phyloP scores from a whole-genome alignment of 257 asterid genomes.

The Paulownia fortunei region DNA sequence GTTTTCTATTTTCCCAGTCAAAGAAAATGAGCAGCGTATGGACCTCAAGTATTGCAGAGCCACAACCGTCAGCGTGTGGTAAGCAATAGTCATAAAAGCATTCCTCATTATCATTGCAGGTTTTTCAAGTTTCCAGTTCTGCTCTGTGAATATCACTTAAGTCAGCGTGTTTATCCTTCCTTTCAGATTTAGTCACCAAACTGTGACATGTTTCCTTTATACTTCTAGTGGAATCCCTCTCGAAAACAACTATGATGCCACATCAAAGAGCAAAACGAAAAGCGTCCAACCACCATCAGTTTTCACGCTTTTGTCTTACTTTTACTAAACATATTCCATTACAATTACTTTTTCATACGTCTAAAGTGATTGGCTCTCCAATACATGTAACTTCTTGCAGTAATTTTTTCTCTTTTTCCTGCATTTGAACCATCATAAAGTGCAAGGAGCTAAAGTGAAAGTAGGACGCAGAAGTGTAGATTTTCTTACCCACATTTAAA shows the following conservation, averaged over 20 bases:
- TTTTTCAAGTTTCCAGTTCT: neutral
- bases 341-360: neutral
- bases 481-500: neutral
- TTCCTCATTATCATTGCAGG: neutral
- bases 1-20: neutral
- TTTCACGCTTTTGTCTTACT: neutral
- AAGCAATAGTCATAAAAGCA: neutral
- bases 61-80: neutral
- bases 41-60: neutral
- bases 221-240: neutral
- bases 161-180: constrained; percentile 4
- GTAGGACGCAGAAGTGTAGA: neutral
- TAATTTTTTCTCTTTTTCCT: neutral
- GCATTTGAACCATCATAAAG: neutral
- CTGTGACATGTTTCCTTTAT: neutral
- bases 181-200: neutral
- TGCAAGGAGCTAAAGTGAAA: neutral
- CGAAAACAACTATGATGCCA: neutral
- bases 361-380: neutral
- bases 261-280: neutral
- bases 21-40: neutral
- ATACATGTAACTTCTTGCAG: neutral
- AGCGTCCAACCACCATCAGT: neutral
- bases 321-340: neutral
- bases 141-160: neutral